phyloP scores from a whole-genome alignment of 495 filamentous ascomycete genomes.

The Lophiostoma macrostomum region DNA sequence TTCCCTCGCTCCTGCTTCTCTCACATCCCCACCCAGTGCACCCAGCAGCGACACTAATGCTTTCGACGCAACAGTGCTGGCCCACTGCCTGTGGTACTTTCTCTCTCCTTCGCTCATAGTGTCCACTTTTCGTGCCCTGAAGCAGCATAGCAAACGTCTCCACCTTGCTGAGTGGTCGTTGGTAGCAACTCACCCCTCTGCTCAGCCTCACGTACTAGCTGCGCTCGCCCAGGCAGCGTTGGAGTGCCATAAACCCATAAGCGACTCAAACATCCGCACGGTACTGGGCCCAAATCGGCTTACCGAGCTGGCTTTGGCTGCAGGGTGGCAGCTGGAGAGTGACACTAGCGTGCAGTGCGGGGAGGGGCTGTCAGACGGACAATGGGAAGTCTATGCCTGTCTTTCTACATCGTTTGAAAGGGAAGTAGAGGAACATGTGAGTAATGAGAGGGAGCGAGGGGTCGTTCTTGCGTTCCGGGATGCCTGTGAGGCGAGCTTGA shows the following conservation, averaged over 20 bases:
- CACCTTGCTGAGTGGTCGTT: constrained; percentile 18
- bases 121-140: not conserved
- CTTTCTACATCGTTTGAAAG: not conserved
- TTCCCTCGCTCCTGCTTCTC: too few species aligned
- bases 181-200: not conserved
- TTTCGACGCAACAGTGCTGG: constrained; percentile 2
- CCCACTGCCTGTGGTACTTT: constrained; percentile 22
- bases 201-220: constrained; percentile 10
- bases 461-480: too few species aligned
- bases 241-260: constrained; percentile 9
- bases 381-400: constrained; percentile 3
- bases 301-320: constrained; percentile 2
- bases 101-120: not conserved
- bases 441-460: too few species aligned
- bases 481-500: too few species aligned
- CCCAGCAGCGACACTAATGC: not conserved
- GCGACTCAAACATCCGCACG: constrained; percentile 13
- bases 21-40: too few species aligned
- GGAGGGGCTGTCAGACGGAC: constrained; percentile 6
- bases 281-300: not conserved
- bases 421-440: too few species aligned
- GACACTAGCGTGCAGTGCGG: not conserved
- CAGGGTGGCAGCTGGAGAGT: constrained; percentile 6
- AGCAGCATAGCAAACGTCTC: not conserved
- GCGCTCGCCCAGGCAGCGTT: constrained; percentile 10